Evolutionary conservation across 768 basidiomycete species (phyloP), one percentile per base, ranked within the genome.

Genomic region (Auriscalpium microsporum): DNA sequence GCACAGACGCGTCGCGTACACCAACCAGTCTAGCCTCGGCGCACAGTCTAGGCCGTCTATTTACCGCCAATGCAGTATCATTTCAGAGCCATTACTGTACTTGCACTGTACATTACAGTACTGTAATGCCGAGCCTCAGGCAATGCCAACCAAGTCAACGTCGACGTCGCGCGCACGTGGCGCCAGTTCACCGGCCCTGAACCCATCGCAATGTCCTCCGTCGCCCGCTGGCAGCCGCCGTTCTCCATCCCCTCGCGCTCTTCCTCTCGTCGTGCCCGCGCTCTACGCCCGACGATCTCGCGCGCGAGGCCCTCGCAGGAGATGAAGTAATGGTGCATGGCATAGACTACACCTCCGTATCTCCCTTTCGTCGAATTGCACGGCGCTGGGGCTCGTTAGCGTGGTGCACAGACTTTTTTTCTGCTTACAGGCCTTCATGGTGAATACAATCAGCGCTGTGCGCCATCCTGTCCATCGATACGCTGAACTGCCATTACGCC

Each of bases 331-430:
- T 60, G 61, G 61, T 60, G 61, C 61, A 60, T 19, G 61, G 61
- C 61, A 62, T 60, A 60, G 59, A 57, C 51, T 55, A 45, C 52
- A 46, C 61, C 61, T 57, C 61, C 61, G 61, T 62, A 62, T 62
- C 61, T 60, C 61, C 56, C 53, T 51, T 45, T 55, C 35, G 61
- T 46, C 44, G 56, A 53, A 38, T 40, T 45, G 10, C 61, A 62
- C 56, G 51, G 51, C 59, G 54, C 23, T 37, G 17, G 59, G 61
- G 61, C 51, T 62, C 61, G 61, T 62, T 62, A 60, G 61, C 33
- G 61, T 62, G 61, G 61, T 62, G 58, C 60, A 62, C 61, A 62
- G 28, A 21, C 28, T 28, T 28, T 28, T 28, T 21, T 21, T 21
- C 21, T 21, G 21, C 21, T 3, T 21, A 21, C 21, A 21, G 3